Evolutionary conservation across 768 basidiomycete genomes (phyloP), one percentile per base, ranked within the genome.

Genomic region (Amanita jacksonii): DNA sequence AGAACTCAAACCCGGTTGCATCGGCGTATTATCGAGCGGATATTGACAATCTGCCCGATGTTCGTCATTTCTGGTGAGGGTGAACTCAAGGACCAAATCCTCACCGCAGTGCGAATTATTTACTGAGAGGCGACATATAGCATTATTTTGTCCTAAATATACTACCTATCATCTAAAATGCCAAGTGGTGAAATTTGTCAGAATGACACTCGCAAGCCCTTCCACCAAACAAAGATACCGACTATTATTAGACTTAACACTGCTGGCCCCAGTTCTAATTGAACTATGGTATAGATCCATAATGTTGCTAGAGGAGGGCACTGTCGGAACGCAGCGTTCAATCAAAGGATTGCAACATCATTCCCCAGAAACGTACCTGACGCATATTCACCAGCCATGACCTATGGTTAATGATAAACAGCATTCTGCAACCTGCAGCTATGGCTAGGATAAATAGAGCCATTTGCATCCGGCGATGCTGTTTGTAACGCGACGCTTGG

Each of bases 1-100:
- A 57, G 69, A 83, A 70, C 54, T 54, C 63, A 65, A 71, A 72
- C 67, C 73, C 73, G 72, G 70, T 59, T 55, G 55, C 44, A 48
- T 52, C 62, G 81, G 83, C 79, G 83, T 85, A 85, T 85, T 60
- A 67, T 80, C 76, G 79, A 81, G 81, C 84, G 73, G 65, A 37
- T 52, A 69, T 50, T 34, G 23, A 45, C 23, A 5, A 23, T n/a
- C 12, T 8, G n/a, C 4, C 30, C 31, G 15, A 15, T 20, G 13
- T 18, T 23, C n/a, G 12, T 33, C 23, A 13, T 34, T 27, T 13
- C 12, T 43, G 8, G 25, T n/a, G n/a, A n/a, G n/a, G n/a, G n/a
- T n/a, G n/a, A 20, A 8, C 8, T 23, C 16, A 35, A 13, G 12
- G 24, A 6, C n/a, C 27, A 2, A 33, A 22, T 32, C 13, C 33